A percentile compares a stretch with the other conserved stretches of the same genome.
Evolutionary conservation across 768 basidiomycete genomes (phyloP).

Genomic region (Cyclocybe aegerita): DNA sequence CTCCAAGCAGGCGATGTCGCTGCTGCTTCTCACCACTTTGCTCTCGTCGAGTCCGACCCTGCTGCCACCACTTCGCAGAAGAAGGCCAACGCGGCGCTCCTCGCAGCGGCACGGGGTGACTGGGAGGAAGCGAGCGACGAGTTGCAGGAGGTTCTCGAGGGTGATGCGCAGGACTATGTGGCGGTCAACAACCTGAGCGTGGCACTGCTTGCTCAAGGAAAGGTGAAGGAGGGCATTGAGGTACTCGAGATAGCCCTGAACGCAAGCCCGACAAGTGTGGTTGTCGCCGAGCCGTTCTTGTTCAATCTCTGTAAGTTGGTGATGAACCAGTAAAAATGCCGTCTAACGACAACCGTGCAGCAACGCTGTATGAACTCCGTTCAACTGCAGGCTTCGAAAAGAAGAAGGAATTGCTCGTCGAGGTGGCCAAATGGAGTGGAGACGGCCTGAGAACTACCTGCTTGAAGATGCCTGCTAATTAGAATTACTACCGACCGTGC

Average conservation of each 20-base stretch:
- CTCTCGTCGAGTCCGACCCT: conserved; percentile 43
- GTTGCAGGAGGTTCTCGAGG: conserved; percentile 43
- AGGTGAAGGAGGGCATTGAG: conserved; percentile 73
- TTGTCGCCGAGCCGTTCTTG: conserved; percentile 78
- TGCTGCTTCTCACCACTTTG: conserved; percentile 60
- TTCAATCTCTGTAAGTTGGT: conserved; percentile 65
- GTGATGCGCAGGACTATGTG: conserved; percentile 60
- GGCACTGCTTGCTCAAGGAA: conserved; percentile 67
- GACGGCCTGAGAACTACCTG: conserved; percentile 78
- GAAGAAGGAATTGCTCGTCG: conserved; percentile 70
- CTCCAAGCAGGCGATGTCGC: conserved; percentile 69
- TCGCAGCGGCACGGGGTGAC: conserved; percentile 69
- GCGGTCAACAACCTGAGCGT: conserved; percentile 81
- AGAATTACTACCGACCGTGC: conserved; percentile 8
- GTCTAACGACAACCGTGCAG: conserved; percentile 30
- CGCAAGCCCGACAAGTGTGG: conserved; percentile 67
- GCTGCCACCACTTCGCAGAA: conserved; percentile 42
- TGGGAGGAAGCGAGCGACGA: conserved; percentile 54
- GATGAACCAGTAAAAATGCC: no score
- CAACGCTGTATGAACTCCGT: conserved; percentile 81
- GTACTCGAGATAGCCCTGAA: conserved; percentile 63
- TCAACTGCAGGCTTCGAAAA: conserved; percentile 72
- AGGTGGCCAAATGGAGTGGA: conserved; percentile 85
- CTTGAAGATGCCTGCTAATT: conserved; percentile 74
- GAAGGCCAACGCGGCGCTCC: conserved; percentile 64